Conservation (phyloP, 345 rosid genomes). For the Gossypium anomalum region DNA sequence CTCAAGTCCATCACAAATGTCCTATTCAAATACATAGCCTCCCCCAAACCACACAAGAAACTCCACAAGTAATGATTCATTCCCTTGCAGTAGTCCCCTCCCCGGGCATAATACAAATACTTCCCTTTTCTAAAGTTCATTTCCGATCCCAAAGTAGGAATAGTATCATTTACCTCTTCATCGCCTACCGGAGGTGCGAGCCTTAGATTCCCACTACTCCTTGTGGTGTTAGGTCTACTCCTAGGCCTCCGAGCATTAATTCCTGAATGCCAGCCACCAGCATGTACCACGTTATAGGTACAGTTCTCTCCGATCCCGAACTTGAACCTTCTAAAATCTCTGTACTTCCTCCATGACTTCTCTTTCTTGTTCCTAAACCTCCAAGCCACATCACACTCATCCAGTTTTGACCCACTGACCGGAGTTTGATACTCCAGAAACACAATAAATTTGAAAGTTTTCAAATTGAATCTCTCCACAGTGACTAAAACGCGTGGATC, state of each 20-base stretch:
- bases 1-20: conserved; percentile 91
- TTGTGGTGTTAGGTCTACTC: conserved; percentile 24
- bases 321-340: conserved; percentile 87
- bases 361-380: conserved; percentile 90
- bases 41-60: conserved; percentile 92
- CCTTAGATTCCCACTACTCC: conserved; percentile 28
- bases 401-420: conserved; percentile 28
- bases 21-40: conserved; percentile 86
- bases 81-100: conserved; percentile 90
- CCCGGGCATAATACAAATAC: conserved; percentile 82
- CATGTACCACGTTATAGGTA: conserved; percentile 49
- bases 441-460: conserved; percentile 53
- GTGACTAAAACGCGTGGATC: conserved; percentile 71
- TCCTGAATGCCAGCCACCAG: conserved; percentile 85
- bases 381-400: conserved; percentile 90
- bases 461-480: conserved; percentile 81
- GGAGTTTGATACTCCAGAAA: conserved; percentile 11
- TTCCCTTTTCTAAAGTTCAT: conserved; percentile 62
- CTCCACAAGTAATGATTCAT: conserved; percentile 97
- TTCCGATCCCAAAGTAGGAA: conserved; percentile 54
- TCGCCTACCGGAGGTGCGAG: conserved; percentile 26
- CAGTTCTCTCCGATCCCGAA: conserved; percentile 62
- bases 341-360: conserved; percentile 89
- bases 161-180: conserved; percentile 65
- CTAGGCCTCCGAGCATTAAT: conserved; percentile 63